Conservation (phyloP, 2,329 filamentous ascomycete genomes). For the Colletotrichum spinosum region DNA sequence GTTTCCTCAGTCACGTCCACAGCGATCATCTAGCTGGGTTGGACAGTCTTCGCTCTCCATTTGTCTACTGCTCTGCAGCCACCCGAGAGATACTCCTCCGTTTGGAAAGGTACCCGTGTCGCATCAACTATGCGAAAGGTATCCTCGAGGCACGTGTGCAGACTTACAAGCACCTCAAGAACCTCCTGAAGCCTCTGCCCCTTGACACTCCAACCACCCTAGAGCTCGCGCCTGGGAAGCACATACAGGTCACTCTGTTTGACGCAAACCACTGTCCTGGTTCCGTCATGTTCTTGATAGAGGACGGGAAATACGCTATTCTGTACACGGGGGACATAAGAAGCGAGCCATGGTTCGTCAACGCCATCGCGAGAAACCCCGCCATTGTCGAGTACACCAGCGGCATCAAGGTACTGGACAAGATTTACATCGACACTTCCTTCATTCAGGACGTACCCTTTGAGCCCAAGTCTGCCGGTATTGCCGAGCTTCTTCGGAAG, state of each 20-base stretch:
- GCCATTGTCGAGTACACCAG: constrained; percentile 78
- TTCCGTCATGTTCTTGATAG: constrained; percentile 92
- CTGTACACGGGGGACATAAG: constrained; percentile 92
- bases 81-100: constrained; percentile 84
- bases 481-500: constrained; percentile 78
- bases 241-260: constrained; percentile 85
- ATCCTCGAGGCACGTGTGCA: constrained; percentile 80
- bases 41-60: constrained; percentile 80
- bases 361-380: constrained; percentile 77
- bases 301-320: constrained; percentile 77
- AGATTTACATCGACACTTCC: constrained; percentile 90
- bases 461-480: constrained; percentile 77
- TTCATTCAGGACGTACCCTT: constrained; percentile 65
- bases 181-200: constrained; percentile 83
- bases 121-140: constrained; percentile 83
- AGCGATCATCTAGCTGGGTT: constrained; percentile 89
- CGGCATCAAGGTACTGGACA: constrained; percentile 77
- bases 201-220: constrained; percentile 82
- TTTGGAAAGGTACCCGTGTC: constrained; percentile 81
- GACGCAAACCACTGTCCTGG: constrained; percentile 94
- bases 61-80: constrained; percentile 90
- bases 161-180: constrained; percentile 81
- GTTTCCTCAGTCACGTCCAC: constrained; percentile 92
- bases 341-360: constrained; percentile 88
- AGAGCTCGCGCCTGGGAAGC: constrained; percentile 75